These are phyloP conservation scores for Tetrapyrgos nigripes DNA, from an alignment of 1,284 basidiomycete genomes.

Conservation along the genomic window DNA sequence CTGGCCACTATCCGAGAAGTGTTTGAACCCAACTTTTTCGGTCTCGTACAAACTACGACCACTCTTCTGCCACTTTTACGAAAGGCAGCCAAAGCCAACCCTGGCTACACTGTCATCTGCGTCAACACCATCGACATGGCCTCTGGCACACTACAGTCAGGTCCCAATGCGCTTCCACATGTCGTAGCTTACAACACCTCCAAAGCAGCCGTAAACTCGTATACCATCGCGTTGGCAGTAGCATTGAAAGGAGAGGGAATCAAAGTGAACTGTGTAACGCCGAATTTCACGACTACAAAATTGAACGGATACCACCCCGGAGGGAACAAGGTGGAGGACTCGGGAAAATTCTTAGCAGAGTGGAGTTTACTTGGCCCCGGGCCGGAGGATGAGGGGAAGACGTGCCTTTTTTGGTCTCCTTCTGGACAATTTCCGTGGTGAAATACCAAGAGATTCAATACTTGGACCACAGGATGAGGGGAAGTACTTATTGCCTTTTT, in stretches of 20 bases:
- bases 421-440: no score
- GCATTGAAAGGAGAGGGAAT: constrained; percentile 29
- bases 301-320: constrained; percentile 43
- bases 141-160: constrained; percentile 54
- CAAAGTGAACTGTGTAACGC: constrained; percentile 43
- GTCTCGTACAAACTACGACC: constrained; percentile 43
- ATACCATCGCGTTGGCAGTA: constrained; percentile 16
- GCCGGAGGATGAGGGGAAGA: constrained; percentile 39
- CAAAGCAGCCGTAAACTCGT: constrained; percentile 24
- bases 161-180: constrained; percentile 15
- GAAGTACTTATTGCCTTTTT: no score
- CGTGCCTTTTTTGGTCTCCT: constrained; percentile 6
- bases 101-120: constrained; percentile 28
- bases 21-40: constrained; percentile 46
- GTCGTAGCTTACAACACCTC: constrained; percentile 22
- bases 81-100: constrained; percentile 23
- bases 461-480: no score
- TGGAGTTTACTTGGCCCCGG: constrained; percentile 40
- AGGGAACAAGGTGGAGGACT: constrained; percentile 41
- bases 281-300: constrained; percentile 49
- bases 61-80: constrained; percentile 43
- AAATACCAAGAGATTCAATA: no score
- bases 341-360: constrained; percentile 41
- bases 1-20: constrained; percentile 39
- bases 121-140: constrained; percentile 51